Evolutionary conservation across 2,329 filamentous ascomycete genomes (phyloP).

Genomic region (Sporothrix euskadiensis): DNA sequence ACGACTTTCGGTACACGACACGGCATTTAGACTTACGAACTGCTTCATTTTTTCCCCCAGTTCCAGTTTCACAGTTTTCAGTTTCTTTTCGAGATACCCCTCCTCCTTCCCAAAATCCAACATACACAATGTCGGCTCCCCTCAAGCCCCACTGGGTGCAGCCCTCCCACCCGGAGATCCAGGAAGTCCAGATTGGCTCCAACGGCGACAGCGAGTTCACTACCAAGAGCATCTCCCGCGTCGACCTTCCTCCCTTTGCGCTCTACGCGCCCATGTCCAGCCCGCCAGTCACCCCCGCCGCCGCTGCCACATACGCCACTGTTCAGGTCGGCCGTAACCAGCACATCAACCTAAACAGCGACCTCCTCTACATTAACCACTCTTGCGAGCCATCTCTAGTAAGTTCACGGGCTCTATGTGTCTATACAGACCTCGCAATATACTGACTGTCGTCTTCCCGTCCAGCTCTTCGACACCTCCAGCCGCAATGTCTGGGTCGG

Average conservation of each 20-base stretch:
- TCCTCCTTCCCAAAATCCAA: neutral
- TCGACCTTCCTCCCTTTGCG: slow-evolving; percentile 60
- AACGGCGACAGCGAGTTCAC: slow-evolving; percentile 55
- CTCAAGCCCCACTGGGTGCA: slow-evolving; percentile 60
- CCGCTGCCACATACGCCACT: slow-evolving; percentile 62
- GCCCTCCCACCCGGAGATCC: slow-evolving; percentile 60
- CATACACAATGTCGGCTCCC: slow-evolving; percentile 49
- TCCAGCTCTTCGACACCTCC: slow-evolving; percentile 60
- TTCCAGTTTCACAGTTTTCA: neutral
- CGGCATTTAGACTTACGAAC: slow-evolving; percentile 11
- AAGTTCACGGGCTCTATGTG: neutral
- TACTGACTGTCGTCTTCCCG: neutral
- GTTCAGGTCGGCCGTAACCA: slow-evolving; percentile 59
- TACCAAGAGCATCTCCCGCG: slow-evolving; percentile 60
- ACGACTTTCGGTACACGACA: slow-evolving; percentile 7
- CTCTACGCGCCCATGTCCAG: slow-evolving; percentile 67
- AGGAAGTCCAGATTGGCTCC: slow-evolving; percentile 56
- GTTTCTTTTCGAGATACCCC: slow-evolving; percentile 5
- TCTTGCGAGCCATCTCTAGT: slow-evolving; percentile 66
- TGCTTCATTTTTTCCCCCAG: slow-evolving; percentile 12
- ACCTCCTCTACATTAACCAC: slow-evolving; percentile 68
- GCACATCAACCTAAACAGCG: slow-evolving; percentile 65
- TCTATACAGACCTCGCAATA: neutral
- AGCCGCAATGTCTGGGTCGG: slow-evolving; percentile 60
- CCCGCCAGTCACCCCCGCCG: slow-evolving; percentile 60